Percentiles rank a stretch among this genome's conserved stretches.
Conservation (phyloP, 345 rosid genomes). For the Triadica sebifera region DNA sequence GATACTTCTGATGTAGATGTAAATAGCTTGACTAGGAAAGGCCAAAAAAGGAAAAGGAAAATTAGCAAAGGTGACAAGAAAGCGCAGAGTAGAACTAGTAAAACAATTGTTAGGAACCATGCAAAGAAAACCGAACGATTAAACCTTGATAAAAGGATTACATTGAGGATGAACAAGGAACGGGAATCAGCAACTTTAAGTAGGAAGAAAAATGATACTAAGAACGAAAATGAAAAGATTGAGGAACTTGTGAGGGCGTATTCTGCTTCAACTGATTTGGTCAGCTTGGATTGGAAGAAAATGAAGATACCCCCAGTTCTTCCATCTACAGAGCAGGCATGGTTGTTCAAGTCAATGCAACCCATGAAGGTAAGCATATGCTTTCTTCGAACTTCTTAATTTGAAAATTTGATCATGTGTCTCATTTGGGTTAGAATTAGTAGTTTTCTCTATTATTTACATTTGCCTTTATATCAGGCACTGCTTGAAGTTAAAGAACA, state of each 20-base stretch:
- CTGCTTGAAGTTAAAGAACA: conserved; percentile 57
- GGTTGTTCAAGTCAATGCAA: conserved; percentile 94
- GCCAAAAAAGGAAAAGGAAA: conserved; percentile 45
- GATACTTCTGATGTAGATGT: conserved; percentile 37
- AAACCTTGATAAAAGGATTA: conserved; percentile 66
- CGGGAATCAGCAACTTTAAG: conserved; percentile 24
- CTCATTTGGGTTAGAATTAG: background rate
- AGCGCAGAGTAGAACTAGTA: conserved; percentile 15
- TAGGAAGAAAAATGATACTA: conserved; percentile 25
- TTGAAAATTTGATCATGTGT: background rate
- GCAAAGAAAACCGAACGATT: conserved; percentile 54
- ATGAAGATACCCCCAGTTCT: conserved; percentile 98
- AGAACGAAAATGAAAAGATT: conserved; percentile 58
- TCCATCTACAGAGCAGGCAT: conserved; percentile 65
- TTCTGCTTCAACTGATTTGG: conserved; percentile 66
- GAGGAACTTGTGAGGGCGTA: conserved; percentile 70
- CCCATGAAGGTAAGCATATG: conserved; percentile 70
- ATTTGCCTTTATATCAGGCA: conserved; percentile 39
- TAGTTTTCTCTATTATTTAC: conserved; percentile 24
- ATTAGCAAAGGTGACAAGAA: conserved; percentile 34
- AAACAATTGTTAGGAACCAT: conserved; percentile 45
- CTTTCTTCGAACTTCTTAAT: background rate
- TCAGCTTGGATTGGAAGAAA: conserved; percentile 87
- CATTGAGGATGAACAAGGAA: conserved; percentile 43
- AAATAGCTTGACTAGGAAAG: conserved; percentile 27